Evolutionary conservation across 116 monocot genomes (phyloP), one percentile per base, ranked within the genome.

Genomic region (Zostera marina): DNA sequence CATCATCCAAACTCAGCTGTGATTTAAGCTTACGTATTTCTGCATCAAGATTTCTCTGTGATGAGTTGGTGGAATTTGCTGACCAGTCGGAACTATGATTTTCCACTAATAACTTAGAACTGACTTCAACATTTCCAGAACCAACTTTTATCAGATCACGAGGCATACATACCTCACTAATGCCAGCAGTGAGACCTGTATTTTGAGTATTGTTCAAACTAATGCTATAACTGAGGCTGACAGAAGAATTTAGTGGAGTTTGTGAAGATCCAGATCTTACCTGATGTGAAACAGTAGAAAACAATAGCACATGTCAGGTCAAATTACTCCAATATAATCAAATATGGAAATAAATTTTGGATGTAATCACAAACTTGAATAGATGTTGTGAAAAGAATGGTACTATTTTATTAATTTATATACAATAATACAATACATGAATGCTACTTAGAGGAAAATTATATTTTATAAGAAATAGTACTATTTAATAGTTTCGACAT

Each of bases 1-100:
- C 76, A 53, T 86, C 75, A 43, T 77, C 82, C 66, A 83, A 70
- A 70, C 76, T 81, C 62, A 92, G 65, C 46, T 92, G 80, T 63
- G 46, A 45, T 55, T 60, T 77, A 52, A 91, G 68, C 46, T 71
- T 75, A 54, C 44, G 74, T 43, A 92, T 54, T 51, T 78, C 78
- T 63, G 65, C 41, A 55, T 66, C 66, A 58, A 91, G 56, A 60
- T 76, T 72, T 44, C 70, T 52, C 7, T 73, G 64, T 10, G 56
- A 43, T 19, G 69, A 49, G 42, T 8, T 14, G 51, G 57, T 52
- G 69, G 46, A 59, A 23, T 41, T 78, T 67, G 48, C 69, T 53
- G 64, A 63, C 48, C 57, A 42, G n/a, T 47, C 46, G 0, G 25
- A 17, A 47, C 45, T 43, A 22, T 32, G 8, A 26, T 14, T 25